A percentile compares a stretch with the other conserved stretches of the same genome.
phyloP scores from a whole-genome alignment of 495 filamentous ascomycete genomes.

The Penicillium turbatum region DNA sequence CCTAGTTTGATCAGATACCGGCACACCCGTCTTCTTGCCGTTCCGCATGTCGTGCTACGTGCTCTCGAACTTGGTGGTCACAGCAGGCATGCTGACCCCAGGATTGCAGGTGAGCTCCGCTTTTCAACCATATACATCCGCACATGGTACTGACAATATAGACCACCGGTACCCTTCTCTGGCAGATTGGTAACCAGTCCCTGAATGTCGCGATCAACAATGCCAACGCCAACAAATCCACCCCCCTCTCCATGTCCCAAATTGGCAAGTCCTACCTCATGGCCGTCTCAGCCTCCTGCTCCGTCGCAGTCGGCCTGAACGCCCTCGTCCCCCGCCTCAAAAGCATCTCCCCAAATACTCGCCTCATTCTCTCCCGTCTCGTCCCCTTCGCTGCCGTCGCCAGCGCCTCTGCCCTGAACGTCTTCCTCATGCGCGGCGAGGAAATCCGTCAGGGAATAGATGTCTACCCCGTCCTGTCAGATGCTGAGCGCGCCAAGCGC shows the following conservation, averaged over 20 bases:
- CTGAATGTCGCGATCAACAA: conserved; percentile 97
- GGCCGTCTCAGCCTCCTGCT: conserved; percentile 87
- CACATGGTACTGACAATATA: conserved; percentile 22
- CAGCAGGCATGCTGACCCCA: conserved; percentile 96
- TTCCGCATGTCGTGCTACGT: conserved; percentile 98
- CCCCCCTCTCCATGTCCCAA: conserved; percentile 71
- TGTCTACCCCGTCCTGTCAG: conserved; percentile 70
- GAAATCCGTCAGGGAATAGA: conserved; percentile 93
- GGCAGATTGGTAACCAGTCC: conserved; percentile 96
- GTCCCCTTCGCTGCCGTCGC: conserved; percentile 96
- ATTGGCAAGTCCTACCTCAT: conserved; percentile 86
- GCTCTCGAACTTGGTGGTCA: conserved; percentile 89
- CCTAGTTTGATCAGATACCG: conserved; percentile 61
- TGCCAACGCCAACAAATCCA: conserved; percentile 95
- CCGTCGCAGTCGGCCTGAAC: conserved; percentile 90
- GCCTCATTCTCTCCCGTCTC: conserved; percentile 69
- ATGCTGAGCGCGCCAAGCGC: conserved; percentile 39
- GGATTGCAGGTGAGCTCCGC: conserved; percentile 39
- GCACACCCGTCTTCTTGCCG: conserved; percentile 83
- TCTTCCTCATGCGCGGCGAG: conserved; percentile 95
- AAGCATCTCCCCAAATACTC: conserved; percentile 64
- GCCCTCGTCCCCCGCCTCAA: conserved; percentile 80
- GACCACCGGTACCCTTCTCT: conserved; percentile 84
- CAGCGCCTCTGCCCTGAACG: conserved; percentile 84
- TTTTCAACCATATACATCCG: background rate